phyloP scores from a whole-genome alignment of 345 rosid genomes.

The Salix dunnii region DNA sequence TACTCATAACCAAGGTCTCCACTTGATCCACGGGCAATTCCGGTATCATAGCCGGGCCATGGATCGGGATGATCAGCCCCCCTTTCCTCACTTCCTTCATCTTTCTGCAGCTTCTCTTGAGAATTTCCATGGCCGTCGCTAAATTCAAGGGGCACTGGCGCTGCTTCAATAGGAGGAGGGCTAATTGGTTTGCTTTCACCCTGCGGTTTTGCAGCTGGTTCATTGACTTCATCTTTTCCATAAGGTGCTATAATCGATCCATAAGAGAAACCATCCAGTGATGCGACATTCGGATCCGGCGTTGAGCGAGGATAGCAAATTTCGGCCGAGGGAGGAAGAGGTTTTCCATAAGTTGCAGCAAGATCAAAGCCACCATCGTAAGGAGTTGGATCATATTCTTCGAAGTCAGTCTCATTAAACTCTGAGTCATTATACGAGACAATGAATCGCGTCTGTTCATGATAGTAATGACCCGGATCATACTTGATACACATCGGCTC shows the following conservation, averaged over 20 bases:
- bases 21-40: constrained; percentile 2
- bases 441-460: constrained; percentile 31
- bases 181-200: constrained; percentile 22
- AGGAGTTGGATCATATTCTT: constrained; percentile 76
- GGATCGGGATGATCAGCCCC: neutral
- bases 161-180: constrained; percentile 11
- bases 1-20: constrained; percentile 15
- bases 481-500: constrained; percentile 35
- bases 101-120: neutral
- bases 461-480: constrained; percentile 21
- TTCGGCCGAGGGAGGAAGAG: constrained; percentile 55
- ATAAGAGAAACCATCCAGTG: constrained; percentile 25
- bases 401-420: constrained; percentile 43
- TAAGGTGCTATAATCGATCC: constrained; percentile 29
- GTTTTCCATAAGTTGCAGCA: constrained; percentile 54
- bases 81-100: constrained; percentile 13
- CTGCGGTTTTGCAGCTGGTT: constrained; percentile 22
- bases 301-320: constrained; percentile 56
- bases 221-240: constrained; percentile 21
- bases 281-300: constrained; percentile 3
- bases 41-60: constrained; percentile 8
- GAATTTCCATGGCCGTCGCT: neutral
- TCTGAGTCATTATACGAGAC: constrained; percentile 43
- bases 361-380: constrained; percentile 68
- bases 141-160: neutral